Evolutionary conservation across 225 moss, liverwort and hornwort species (phyloP).

Genomic region (Ulota crispa): DNA sequence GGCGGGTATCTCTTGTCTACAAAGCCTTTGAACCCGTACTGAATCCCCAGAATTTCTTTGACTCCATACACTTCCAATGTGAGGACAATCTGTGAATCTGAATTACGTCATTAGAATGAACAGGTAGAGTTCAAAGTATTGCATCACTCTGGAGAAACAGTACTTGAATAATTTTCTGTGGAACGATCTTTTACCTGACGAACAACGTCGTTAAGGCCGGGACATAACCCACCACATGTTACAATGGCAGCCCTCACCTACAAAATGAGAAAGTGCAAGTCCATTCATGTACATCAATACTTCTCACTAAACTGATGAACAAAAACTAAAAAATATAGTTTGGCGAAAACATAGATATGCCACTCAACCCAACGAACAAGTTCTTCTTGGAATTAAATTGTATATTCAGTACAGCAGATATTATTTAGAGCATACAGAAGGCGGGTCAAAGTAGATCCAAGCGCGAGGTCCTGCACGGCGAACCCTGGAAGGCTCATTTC

Average conservation of each 20-base stretch:
- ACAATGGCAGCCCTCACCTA: constrained; percentile 92
- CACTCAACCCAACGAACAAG: not conserved
- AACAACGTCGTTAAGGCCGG: constrained; percentile 88
- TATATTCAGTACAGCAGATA: not conserved
- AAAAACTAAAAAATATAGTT: not conserved
- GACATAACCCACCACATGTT: constrained; percentile 89
- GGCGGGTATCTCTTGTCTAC: constrained; percentile 89
- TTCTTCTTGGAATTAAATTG: not conserved
- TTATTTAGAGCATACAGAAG: constrained; percentile 34
- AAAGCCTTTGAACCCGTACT: constrained; percentile 92
- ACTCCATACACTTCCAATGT: constrained; percentile 88
- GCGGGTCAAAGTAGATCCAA: constrained; percentile 83
- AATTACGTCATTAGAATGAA: not conserved
- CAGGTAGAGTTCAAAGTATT: not conserved
- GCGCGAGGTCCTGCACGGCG: constrained; percentile 89
- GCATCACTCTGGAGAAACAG: not conserved
- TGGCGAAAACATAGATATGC: not conserved
- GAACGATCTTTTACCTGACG: constrained; percentile 53
- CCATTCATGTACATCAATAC: not conserved
- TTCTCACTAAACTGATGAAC: not conserved
- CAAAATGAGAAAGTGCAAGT: not conserved
- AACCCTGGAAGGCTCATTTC: constrained; percentile 53
- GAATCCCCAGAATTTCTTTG: constrained; percentile 85
- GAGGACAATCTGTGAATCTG: constrained; percentile 50
- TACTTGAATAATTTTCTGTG: not conserved